phyloP scores from a whole-genome alignment of 2,329 filamentous ascomycete genomes.

The Venturia asperata region DNA sequence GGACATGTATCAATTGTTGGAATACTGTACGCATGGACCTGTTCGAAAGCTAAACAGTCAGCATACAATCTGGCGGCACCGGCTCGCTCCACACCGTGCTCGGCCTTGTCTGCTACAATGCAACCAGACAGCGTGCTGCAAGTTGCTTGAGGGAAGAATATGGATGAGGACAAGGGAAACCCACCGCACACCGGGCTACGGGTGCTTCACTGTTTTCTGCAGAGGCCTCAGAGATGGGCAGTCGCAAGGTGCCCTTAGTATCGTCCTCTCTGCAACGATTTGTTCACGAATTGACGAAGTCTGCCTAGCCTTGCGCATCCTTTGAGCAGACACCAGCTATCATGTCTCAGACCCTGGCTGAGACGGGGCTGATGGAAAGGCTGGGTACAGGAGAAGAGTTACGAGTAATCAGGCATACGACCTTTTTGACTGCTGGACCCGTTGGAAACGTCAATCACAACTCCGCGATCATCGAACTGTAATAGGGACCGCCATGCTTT shows the following conservation, averaged over 20 bases:
- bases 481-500: background rate
- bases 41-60: background rate
- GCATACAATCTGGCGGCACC: background rate
- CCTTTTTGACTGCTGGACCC: background rate
- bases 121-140: background rate
- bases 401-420: background rate
- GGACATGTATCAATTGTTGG: constrained; percentile 1
- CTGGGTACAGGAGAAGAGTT: background rate
- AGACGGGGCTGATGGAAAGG: background rate
- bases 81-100: background rate
- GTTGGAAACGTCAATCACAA: background rate
- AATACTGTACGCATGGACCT: background rate
- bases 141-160: background rate
- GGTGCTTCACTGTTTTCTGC: background rate
- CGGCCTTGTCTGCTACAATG: background rate
- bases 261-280: background rate
- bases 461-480: background rate
- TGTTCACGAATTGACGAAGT: background rate
- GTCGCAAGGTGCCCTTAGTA: background rate
- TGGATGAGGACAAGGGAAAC: background rate
- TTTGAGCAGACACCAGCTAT: background rate
- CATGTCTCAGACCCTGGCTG: background rate
- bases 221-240: background rate
- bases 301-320: background rate
- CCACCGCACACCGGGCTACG: background rate